A percentile compares a stretch with the other conserved stretches of the same genome.
These are phyloP conservation scores for Globisporangium abappressorium DNA, from an alignment of 352 stramenopile species.

Conservation along the genomic window DNA sequence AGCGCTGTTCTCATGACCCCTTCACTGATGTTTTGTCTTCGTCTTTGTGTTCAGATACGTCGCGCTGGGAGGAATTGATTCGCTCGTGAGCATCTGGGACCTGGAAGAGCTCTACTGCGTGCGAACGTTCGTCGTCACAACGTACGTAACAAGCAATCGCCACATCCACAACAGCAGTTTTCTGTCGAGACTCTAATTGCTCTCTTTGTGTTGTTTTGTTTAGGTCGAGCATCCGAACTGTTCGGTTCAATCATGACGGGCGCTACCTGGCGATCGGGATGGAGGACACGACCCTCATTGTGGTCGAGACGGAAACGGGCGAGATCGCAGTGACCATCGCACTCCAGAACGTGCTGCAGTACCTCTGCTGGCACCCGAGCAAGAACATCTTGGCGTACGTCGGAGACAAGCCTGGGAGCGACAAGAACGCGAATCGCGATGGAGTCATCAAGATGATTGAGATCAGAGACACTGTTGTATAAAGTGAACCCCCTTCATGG, in stretches of 20 bases:
- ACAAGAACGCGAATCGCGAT: constrained; percentile 81
- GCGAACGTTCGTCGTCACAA: constrained; percentile 78
- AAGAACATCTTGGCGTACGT: constrained; percentile 85
- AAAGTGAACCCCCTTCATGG: constrained; percentile 9
- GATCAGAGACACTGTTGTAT: constrained; percentile 39
- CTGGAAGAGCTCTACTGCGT: constrained; percentile 84
- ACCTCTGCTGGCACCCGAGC: constrained; percentile 78
- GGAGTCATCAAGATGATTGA: constrained; percentile 85
- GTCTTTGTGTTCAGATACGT: constrained; percentile 42
- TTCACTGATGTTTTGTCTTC: background rate
- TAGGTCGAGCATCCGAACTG: constrained; percentile 75
- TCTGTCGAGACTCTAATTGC: background rate
- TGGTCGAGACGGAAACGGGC: constrained; percentile 62
- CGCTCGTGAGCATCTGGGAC: constrained; percentile 83
- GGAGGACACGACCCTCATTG: constrained; percentile 67
- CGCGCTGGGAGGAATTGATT: constrained; percentile 76
- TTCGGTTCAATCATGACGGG: constrained; percentile 77
- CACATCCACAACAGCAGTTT: background rate
- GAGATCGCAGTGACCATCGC: constrained; percentile 56
- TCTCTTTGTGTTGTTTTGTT: background rate
- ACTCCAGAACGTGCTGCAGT: constrained; percentile 71
- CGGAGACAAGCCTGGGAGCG: constrained; percentile 67
- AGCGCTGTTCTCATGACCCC: background rate
- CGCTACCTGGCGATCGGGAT: constrained; percentile 72
- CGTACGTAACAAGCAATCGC: constrained; percentile 33